Base-by-base conservation (phyloP, 2,329 filamentous ascomycete species). In the Helotiales sp. region DNA sequence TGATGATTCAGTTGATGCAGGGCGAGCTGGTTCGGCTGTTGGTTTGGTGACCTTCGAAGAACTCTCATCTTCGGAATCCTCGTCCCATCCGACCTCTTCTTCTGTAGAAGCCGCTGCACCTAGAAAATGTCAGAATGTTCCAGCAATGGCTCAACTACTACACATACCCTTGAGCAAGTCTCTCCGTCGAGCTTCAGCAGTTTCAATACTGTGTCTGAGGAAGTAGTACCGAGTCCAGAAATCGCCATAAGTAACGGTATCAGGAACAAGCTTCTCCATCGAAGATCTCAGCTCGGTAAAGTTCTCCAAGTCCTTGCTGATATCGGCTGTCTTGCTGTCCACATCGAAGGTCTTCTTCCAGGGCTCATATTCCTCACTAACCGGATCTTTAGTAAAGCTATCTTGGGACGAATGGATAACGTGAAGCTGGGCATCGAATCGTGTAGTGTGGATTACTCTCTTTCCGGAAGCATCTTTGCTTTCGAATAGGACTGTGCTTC, bases 141-240 rank as follows among this genome's bases (percentile, higher is more conserved):
- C 28, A 54, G 32, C 43, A n/a, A 47, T 58, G 22, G 20, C 6
- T 26, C 34, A 54, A 65, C 52, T 37, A 28, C 55, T 67, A 37
- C 70, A 63, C 86, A 70, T 83, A 97, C 95, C 95, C 80, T 97
- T 96, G 24, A 99, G 83, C 65, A 99, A 85, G 79, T 99, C 96
- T 74, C 91, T 89, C 78, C 96, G 86, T 78, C 93, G 89, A 75
- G 91, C 89, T 81, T 99, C 96, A 66, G 97, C 94, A 28, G 92
- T 94, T 82, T 98, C 95, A 70, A 99, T 91, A 17, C 96, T 93
- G 76, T 96, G 91, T 75, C 95, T 86, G 70, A 98, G 82, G 82
- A 97, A 99, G 79, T 98, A 98, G 80, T 99, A 99, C 64, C 96
- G 86, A 77, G 87, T 91, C 95, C 96, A 99, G 78, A 99, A 99